Conservation (phyloP, 2,329 filamentous ascomycete species). For the Monilinia laxa region DNA sequence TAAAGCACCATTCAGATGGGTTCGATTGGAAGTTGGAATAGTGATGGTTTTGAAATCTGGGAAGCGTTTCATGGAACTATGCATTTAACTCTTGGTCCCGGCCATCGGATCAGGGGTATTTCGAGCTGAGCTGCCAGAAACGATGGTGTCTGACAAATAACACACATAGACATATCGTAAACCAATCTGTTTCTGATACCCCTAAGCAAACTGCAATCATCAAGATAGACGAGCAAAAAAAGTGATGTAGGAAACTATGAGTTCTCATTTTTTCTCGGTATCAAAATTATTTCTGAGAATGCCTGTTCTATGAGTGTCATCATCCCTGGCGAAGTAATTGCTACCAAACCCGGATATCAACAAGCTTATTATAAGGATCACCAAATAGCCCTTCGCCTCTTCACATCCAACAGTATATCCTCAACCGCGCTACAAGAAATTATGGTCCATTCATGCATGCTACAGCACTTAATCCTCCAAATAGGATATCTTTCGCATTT, state of each 20-base stretch:
- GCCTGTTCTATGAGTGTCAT: neutral
- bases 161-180: neutral
- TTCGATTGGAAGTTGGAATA: no score
- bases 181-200: neutral
- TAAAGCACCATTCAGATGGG: no score
- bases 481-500: conserved; percentile 68
- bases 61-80: no score
- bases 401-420: neutral
- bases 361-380: conserved; percentile 10
- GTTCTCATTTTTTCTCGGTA: neutral
- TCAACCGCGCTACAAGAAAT: neutral
- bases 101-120: neutral
- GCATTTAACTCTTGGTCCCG: neutral
- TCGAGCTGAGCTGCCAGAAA: neutral
- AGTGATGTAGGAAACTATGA: neutral
- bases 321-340: neutral
- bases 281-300: neutral
- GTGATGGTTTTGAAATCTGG: no score
- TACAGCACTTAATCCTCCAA: conserved; percentile 34
- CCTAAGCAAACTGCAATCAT: neutral
- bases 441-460: neutral
- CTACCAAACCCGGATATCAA: conserved; percentile 14
- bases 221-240: neutral
- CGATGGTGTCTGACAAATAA: conserved; percentile 6
- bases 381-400: neutral